phyloP scores from a whole-genome alignment of 2,329 filamentous ascomycete genomes.

The Blastomyces gilchristii region DNA sequence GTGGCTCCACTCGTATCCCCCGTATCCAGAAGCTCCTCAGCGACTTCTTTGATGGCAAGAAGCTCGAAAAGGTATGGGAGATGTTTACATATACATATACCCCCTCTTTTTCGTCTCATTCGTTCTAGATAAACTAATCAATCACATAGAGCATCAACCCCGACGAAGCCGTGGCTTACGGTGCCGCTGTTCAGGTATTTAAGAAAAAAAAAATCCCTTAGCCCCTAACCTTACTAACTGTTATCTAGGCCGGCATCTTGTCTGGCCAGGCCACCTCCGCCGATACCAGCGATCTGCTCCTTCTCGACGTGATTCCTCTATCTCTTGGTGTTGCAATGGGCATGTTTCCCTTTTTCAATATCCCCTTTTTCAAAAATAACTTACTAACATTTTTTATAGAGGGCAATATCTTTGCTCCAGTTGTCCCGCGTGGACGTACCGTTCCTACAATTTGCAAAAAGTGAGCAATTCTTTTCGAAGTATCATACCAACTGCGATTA shows the following conservation, averaged over 20 bases:
- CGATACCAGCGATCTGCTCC: slow-evolving; percentile 86
- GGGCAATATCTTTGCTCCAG: slow-evolving; percentile 95
- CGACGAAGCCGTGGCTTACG: slow-evolving; percentile 97
- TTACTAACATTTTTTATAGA: slow-evolving; percentile 29
- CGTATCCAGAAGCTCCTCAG: slow-evolving; percentile 97
- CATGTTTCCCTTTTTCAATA: neutral
- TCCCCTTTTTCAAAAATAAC: neutral
- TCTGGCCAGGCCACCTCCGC: slow-evolving; percentile 95
- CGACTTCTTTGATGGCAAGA: slow-evolving; percentile 99
- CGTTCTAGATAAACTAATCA: slow-evolving; percentile 3
- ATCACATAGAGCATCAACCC: slow-evolving; percentile 73
- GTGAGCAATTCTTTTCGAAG: slow-evolving; percentile 25
- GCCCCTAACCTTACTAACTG: neutral
- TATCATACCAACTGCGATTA: neutral
- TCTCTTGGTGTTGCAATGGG: slow-evolving; percentile 97
- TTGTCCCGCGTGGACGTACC: slow-evolving; percentile 69
- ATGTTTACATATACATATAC: neutral
- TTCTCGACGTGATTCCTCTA: slow-evolving; percentile 91
- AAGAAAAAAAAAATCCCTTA: neutral
- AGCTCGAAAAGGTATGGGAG: slow-evolving; percentile 71
- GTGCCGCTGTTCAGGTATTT: slow-evolving; percentile 72
- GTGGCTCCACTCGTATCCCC: slow-evolving; percentile 98
- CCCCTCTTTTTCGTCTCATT: neutral
- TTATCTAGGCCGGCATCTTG: slow-evolving; percentile 71
- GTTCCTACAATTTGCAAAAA: slow-evolving; percentile 69